Evolutionary conservation across 495 filamentous ascomycete genomes (phyloP).

Genomic region (Opeltia flavorubescens): DNA sequence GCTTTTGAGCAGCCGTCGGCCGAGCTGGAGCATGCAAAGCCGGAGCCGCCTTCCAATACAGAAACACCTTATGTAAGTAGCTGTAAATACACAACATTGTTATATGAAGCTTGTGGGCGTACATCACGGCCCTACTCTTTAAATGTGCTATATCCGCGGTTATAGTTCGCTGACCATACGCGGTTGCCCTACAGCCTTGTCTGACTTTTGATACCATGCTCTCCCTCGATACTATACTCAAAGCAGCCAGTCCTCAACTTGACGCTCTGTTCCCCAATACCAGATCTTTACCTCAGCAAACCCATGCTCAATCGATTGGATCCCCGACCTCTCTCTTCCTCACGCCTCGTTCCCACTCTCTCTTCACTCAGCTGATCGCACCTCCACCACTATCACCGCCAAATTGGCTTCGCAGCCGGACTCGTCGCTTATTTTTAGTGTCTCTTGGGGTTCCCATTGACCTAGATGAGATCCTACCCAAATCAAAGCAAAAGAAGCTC

Average conservation of each 20-base stretch:
- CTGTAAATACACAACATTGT: neutral
- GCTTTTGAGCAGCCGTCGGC: conserved; percentile 47
- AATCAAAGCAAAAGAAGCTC: conserved; percentile 95
- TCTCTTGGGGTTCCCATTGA: conserved; percentile 93
- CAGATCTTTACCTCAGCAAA: neutral
- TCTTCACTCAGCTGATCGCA: conserved; percentile 93
- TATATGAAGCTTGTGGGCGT: neutral
- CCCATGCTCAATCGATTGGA: conserved; percentile 22
- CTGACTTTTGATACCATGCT: conserved; percentile 43
- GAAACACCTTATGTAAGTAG: conserved; percentile 35
- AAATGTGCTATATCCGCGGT: neutral
- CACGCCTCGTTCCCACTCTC: conserved; percentile 58
- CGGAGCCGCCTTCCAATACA: conserved; percentile 25
- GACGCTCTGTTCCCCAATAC: conserved; percentile 36
- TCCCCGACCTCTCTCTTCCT: conserved; percentile 21
- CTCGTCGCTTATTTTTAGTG: conserved; percentile 89
- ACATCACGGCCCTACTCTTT: neutral
- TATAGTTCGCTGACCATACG: neutral
- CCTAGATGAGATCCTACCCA: conserved; percentile 90
- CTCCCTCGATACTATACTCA: conserved; percentile 32
- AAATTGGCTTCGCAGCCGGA: conserved; percentile 95
- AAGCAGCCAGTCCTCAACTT: conserved; percentile 34
- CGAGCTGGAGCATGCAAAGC: conserved; percentile 30
- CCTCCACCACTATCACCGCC: conserved; percentile 90
- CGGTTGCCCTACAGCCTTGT: conserved; percentile 1